Conservation (phyloP, 78 protist genomes). For the Acrasis kona region DNA sequence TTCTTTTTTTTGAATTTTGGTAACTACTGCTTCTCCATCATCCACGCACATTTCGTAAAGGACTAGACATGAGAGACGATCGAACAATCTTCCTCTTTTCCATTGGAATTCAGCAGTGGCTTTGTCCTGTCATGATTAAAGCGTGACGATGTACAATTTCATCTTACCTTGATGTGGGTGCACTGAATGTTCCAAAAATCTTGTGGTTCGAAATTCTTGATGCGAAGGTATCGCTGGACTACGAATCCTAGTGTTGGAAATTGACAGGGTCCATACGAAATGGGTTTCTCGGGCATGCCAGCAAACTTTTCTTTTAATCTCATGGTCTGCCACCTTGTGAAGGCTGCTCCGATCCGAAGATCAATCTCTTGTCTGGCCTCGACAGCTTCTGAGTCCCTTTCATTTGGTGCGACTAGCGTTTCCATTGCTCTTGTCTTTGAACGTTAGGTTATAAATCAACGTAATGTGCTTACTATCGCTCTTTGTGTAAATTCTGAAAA, state of each 20-base stretch:
- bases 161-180: not conserved
- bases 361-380: conserved; percentile 81
- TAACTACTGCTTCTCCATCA: conserved; percentile 18
- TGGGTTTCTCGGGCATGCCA: not conserved
- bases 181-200: conserved; percentile 57
- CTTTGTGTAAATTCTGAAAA: conserved; percentile 6
- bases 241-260: conserved; percentile 97
- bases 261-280: conserved; percentile 87
- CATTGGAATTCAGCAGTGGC: conserved; percentile 37
- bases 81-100: conserved; percentile 56
- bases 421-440: not conserved
- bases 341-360: conserved; percentile 89
- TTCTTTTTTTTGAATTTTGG: conserved; percentile 13
- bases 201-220: conserved; percentile 60
- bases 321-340: conserved; percentile 93
- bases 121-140: not conserved
- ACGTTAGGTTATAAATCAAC: not conserved
- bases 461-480: not conserved
- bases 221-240: conserved; percentile 68
- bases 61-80: not conserved
- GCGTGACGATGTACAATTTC: not conserved
- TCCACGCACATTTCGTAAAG: conserved; percentile 2
- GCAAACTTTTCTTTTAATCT: conserved; percentile 30
- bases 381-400: conserved; percentile 70
- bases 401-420: conserved; percentile 51